Evolutionary conservation across 2,329 filamentous ascomycete species (phyloP).

Genomic region (Pseudocercospora musae): DNA sequence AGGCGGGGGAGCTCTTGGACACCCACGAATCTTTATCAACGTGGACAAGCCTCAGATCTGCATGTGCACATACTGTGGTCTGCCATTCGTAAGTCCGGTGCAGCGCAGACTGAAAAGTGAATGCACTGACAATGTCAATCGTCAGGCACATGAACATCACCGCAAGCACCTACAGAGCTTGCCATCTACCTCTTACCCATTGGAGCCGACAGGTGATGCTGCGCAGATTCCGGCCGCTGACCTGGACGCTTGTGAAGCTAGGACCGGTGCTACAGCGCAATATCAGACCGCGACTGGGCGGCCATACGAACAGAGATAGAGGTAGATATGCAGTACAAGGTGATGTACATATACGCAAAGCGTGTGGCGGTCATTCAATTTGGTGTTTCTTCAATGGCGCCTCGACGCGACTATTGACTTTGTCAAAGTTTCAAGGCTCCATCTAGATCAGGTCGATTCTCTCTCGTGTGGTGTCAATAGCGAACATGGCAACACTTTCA

Average conservation of each 20-base stretch:
- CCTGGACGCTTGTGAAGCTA: constrained; percentile 21
- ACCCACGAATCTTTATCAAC: constrained; percentile 96
- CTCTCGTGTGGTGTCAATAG: too few relatives aligned
- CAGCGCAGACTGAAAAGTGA: neutral
- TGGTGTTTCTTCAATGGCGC: too few relatives aligned
- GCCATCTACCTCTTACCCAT: constrained; percentile 67
- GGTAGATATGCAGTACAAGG: neutral
- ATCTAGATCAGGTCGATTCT: too few relatives aligned
- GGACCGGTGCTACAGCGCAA: constrained; percentile 32
- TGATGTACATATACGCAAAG: constrained; percentile 5
- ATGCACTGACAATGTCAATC: neutral
- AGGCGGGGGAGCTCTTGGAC: constrained; percentile 82
- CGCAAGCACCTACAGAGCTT: constrained; percentile 78
- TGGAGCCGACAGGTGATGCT: constrained; percentile 60
- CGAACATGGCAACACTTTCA: too few relatives aligned
- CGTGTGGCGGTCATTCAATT: too few relatives aligned
- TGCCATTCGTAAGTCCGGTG: constrained; percentile 73
- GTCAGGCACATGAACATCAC: constrained; percentile 87
- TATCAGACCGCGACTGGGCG: constrained; percentile 57
- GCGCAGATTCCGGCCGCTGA: constrained; percentile 55
- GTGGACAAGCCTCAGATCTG: constrained; percentile 93
- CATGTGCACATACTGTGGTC: constrained; percentile 85
- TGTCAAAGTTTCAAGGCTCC: too few relatives aligned
- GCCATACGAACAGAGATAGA: constrained; percentile 59
- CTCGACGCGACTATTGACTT: too few relatives aligned